Base-by-base conservation (phyloP, 352 stramenopile species). In the Pythium scleroteichum region DNA sequence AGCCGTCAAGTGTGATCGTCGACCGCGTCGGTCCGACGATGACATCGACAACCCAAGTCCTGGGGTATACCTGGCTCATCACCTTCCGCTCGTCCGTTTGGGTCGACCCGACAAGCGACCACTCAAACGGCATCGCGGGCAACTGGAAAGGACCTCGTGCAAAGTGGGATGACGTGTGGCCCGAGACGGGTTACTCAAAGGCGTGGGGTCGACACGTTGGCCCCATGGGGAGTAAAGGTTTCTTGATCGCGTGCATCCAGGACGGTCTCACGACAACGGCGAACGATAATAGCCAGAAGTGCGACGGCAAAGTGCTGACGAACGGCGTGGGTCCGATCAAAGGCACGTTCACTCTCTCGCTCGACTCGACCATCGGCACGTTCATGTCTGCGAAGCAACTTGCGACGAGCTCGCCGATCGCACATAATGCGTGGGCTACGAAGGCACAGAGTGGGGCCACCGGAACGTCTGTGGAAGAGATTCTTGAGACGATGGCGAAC, bases 171-270 rank as follows among this genome's bases (percentile, higher is more conserved):
- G 94, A 98, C 55, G 90, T 90, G 20, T 99, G 96, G 96, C 56
- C 73, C 9, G 83, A 87, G 24, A 92, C 89, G 0, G 87, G 88
- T 0, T 98, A 98, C 72, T 98, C 94, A 2, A 98, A 98, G 66
- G 92, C 90, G 4, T 99, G 96, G 96, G 96, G 96, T 0, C 96
- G 95, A 17, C 98, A 99, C 59, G 93, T 98, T 3, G 96, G 96
- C 0, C 84, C 95, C 32, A 79, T 98, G 40, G 68, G 68, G 5
- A 16, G 53, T 1, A 86, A 73, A 1, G 67, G 66, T 0, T 71
- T 82, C 14, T 48, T 61, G 17, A 54, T 93, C 1, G 57, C 66
- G 19, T 94, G 85, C 47, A 72, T 89, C 53, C 71, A 79, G n/a
- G 76, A 82, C 38, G 78, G 81, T 0, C 53, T 94, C 27, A 88